These are phyloP conservation scores for Alternaria sp. DNA, from an alignment of 2,329 filamentous ascomycete species.

Conservation along the genomic window DNA sequence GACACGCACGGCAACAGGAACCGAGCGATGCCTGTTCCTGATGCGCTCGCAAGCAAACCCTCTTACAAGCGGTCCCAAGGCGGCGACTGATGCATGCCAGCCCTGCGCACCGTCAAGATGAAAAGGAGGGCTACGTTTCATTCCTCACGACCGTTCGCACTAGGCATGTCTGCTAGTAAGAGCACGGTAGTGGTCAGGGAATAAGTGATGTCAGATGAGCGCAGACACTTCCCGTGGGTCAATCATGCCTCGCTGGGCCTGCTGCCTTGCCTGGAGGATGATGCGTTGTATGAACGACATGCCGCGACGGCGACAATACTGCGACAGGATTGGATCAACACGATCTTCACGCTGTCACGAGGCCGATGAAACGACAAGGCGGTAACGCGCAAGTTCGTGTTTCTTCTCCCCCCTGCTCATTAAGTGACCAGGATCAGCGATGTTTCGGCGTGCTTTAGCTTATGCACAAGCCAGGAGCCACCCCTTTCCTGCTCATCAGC, in stretches of 20 bases:
- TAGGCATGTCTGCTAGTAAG: constrained; percentile 37
- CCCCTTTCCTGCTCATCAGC: constrained; percentile 51
- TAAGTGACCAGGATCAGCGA: constrained; percentile 47
- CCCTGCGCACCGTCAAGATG: constrained; percentile 27
- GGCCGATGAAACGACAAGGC: constrained; percentile 51
- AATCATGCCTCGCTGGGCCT: constrained; percentile 24
- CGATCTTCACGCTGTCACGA: constrained; percentile 51
- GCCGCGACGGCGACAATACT: constrained; percentile 31
- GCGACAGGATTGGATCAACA: constrained; percentile 46
- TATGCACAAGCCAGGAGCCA: constrained; percentile 49
- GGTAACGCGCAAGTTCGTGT: constrained; percentile 46
- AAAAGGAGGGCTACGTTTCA: constrained; percentile 46
- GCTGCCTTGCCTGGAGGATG: constrained; percentile 26
- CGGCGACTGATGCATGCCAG: constrained; percentile 33
- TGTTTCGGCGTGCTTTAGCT: constrained; percentile 49
- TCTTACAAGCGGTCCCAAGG: constrained; percentile 22
- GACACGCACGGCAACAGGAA: constrained; percentile 30
- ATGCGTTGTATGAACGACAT: constrained; percentile 34
- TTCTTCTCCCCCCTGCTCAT: constrained; percentile 45
- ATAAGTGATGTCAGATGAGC: constrained; percentile 46
- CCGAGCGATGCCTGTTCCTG: constrained; percentile 44
- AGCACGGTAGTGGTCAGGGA: constrained; percentile 27
- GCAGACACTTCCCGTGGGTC: constrained; percentile 23
- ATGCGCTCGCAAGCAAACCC: constrained; percentile 38
- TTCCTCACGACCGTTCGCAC: constrained; percentile 40